Conservation (phyloP, 1,139 yeast genomes). For the Saccharomyces hybrid region DNA sequence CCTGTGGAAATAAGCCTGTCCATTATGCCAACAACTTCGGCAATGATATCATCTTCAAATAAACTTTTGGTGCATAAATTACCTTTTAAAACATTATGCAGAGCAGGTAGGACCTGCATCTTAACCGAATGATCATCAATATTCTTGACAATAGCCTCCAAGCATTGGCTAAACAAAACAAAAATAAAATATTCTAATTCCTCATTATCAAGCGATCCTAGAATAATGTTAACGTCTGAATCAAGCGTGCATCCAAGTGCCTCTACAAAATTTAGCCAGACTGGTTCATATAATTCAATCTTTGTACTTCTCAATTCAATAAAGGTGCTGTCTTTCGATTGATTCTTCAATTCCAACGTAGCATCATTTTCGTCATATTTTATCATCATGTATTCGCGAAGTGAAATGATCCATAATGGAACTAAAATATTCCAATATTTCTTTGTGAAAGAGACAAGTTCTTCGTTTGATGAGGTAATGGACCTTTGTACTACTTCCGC, state of each 20-base stretch:
- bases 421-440: slow-evolving; percentile 55
- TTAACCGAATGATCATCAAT: slow-evolving; percentile 22
- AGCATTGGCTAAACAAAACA: slow-evolving; percentile 75
- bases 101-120: slow-evolving; percentile 43
- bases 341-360: slow-evolving; percentile 22
- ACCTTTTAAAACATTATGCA: slow-evolving; percentile 52
- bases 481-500: slow-evolving; percentile 61
- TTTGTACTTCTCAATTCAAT: slow-evolving; percentile 25
- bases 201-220: slow-evolving; percentile 35
- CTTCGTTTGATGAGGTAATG: slow-evolving; percentile 32
- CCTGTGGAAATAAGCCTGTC: slow-evolving; percentile 67
- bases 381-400: slow-evolving; percentile 66
- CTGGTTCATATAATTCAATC: slow-evolving; percentile 52
- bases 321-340: slow-evolving; percentile 14
- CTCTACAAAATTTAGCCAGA: slow-evolving; percentile 75
- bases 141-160: slow-evolving; percentile 56
- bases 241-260: slow-evolving; percentile 66
- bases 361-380: slow-evolving; percentile 38
- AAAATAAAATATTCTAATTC: slow-evolving; percentile 73
- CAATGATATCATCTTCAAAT: slow-evolving; percentile 62
- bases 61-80: slow-evolving; percentile 52
- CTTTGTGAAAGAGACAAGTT: slow-evolving; percentile 40
- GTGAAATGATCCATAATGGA: slow-evolving; percentile 71
- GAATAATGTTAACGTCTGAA: slow-evolving; percentile 39
- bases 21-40: slow-evolving; percentile 67